Conservation (phyloP, 352 stramenopile species). For the Phytophthora capsici region DNA sequence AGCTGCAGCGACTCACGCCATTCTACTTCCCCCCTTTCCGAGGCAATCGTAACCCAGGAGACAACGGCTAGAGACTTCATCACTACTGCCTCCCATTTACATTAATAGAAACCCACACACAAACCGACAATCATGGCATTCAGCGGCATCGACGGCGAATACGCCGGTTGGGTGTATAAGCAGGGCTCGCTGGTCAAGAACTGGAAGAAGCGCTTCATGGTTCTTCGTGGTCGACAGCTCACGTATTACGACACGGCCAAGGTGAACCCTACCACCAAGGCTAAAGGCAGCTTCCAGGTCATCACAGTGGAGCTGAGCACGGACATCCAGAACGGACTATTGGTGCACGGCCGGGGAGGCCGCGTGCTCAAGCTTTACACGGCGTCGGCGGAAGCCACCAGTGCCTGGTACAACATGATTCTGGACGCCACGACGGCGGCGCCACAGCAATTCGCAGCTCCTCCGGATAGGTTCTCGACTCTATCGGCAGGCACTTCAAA, state of each 20-base stretch:
- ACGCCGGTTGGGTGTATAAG: conserved; percentile 86
- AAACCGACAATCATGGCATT: conserved; percentile 32
- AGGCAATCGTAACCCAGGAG: conserved; percentile 4
- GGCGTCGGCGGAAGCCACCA: conserved; percentile 73
- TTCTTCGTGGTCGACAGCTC: conserved; percentile 78
- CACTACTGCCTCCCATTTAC: no score
- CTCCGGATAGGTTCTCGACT: conserved; percentile 50
- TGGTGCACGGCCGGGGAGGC: conserved; percentile 80
- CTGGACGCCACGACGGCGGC: conserved; percentile 57
- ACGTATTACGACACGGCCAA: conserved; percentile 86
- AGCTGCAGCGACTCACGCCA: conserved; percentile 16
- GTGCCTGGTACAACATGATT: conserved; percentile 78
- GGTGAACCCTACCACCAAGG: conserved; percentile 61
- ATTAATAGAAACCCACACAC: background rate
- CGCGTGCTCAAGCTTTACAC: conserved; percentile 90
- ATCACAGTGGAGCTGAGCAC: conserved; percentile 85
- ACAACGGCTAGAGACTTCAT: background rate
- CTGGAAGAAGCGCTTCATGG: conserved; percentile 91
- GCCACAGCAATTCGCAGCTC: conserved; percentile 27
- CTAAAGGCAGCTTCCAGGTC: conserved; percentile 84
- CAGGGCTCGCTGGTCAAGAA: conserved; percentile 80
- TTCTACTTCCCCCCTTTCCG: conserved; percentile 17
- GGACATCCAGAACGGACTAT: conserved; percentile 83
- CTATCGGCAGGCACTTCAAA: conserved; percentile 37
- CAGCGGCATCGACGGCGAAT: conserved; percentile 55